phyloP scores from a whole-genome alignment of 352 stramenopile species.

The Globisporangium abappressorium region DNA sequence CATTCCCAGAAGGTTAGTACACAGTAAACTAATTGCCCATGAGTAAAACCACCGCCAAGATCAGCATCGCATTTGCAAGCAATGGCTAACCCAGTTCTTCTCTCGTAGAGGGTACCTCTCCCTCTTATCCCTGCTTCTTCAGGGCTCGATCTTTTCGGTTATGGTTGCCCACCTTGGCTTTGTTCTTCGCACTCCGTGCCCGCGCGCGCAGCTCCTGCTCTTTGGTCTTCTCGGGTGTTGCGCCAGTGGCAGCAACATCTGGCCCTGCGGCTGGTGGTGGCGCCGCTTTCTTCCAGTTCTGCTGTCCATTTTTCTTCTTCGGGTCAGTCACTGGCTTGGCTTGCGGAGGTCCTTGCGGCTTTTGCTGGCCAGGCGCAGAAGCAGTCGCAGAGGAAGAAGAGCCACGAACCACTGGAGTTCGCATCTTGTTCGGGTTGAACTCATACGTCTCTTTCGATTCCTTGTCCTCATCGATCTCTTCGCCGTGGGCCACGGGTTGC shows the following conservation, averaged over 20 bases:
- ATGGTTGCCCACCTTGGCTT: constrained; percentile 78
- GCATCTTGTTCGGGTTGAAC: constrained; percentile 9
- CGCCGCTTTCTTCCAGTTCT: background rate
- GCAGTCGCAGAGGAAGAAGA: background rate
- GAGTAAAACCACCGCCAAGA: no score
- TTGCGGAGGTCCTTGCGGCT: constrained; percentile 19
- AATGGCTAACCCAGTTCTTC: no score
- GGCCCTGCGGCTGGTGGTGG: background rate
- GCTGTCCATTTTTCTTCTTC: constrained; percentile 7
- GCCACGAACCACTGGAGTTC: background rate
- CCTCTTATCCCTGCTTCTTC: constrained; percentile 46
- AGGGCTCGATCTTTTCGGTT: constrained; percentile 79
- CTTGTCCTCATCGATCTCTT: constrained; percentile 20
- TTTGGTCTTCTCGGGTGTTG: constrained; percentile 13
- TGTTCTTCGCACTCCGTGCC: constrained; percentile 67
- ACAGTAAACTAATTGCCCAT: no score
- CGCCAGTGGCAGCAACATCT: background rate
- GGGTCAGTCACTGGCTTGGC: constrained; percentile 23
- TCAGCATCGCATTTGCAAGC: no score
- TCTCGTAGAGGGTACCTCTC: background rate
- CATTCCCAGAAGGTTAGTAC: no score
- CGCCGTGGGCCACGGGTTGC: constrained; percentile 6
- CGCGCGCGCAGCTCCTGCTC: constrained; percentile 45
- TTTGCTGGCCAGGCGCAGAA: background rate
- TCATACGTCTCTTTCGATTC: constrained; percentile 31